Evolutionary conservation across 2,329 filamentous ascomycete genomes (phyloP), one percentile per base, ranked within the genome.

Genomic region (Penicillium psychrosexuale): DNA sequence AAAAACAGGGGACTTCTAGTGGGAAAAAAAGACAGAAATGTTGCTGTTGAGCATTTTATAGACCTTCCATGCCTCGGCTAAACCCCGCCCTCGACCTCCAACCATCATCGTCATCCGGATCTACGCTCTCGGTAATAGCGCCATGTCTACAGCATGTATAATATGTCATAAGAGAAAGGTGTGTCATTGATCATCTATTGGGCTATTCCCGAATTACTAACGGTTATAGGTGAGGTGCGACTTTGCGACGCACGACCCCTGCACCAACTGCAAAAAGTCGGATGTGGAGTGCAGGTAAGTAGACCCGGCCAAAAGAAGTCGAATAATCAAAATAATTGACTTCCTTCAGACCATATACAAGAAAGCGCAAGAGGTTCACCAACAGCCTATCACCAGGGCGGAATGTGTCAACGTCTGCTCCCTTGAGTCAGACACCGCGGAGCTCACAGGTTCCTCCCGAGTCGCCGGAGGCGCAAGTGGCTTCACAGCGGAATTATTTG

Each of bases 81-180:
- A 47, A 50, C 39, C 48, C 58, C 55, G 54, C 52, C 54, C 38
- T 57, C 50, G 47, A 48, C 31, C 52, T 57, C 51, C 56, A 61
- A 59, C 58, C 49, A 54, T 48, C 33, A 17, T 33, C 34, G 24
- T 38, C 33, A 51, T 37, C 44, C 27, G 52, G 56, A 51, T 57
- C 48, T 43, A 47, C 56, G n/a, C 47, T 47, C 54, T 51, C 49
- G 54, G 57, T 48, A 57, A 54, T 39, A 62, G 55, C 50, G 56
- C 39, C 34, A 56, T 56, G 54, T 56, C 54, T 34, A 48, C 43
- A 36, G 71, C 72, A 30, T 76, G 74, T 60, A 72, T 76, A 46
- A 75, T 75, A 52, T 75, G 74, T 53, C 73, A 76, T 59, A 77
- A 76, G 61, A 73, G 71, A 59, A 77, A 77, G 65, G 70, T 76